Evolutionary conservation across 2,329 filamentous ascomycete genomes (phyloP), one percentile per base, ranked within the genome.

Genomic region (Didymella arachidicola): DNA sequence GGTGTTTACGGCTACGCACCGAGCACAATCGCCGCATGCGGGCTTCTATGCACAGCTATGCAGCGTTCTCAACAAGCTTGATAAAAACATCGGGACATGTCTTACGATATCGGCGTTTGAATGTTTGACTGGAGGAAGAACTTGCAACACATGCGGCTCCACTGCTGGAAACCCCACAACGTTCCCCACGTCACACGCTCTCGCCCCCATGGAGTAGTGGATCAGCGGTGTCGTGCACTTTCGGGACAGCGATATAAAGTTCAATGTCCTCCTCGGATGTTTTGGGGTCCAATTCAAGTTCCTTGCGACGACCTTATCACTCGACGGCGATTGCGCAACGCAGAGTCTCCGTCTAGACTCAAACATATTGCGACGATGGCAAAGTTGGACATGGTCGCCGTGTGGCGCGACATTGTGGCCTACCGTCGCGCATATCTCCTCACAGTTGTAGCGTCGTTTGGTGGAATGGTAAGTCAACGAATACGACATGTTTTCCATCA

Each of bases 381-480:
- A 36, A 75, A 72, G 48, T 66, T 75, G 34, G 64, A 72, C 48
- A 55, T 77, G n/a, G 57, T 60, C 16, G 65, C 67, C 26, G 71
- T 79, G 43, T 78, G 75, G 72, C 61, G 67, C 30, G 78, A 80
- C 45, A 67, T 80, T 51, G 77, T 78, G 60, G 67, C 69, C 5
- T 77, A 80, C 53, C 74, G 78, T 8, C 69, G 71, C 41, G 74
- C 76, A 7, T 80, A 80, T 54, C 30, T 77, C 22, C 73, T 80
- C 14, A 80, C 79, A 0, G 74, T 72, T 0, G 73, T 79, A n/a
- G 77, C 78, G 5, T 76, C 74, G 1, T 80, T 80, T 61, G 79
- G 79, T 26, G 79, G 78, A 19, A 77, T 78, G 75, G 58, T 66
- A 25, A 8, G 57, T 59, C 2, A 2, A 12, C 5, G 0, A 4